These are phyloP conservation scores for Mucor indicus DNA, from an alignment of 371 early-diverging fungal genomes.

Conservation along the genomic window DNA sequence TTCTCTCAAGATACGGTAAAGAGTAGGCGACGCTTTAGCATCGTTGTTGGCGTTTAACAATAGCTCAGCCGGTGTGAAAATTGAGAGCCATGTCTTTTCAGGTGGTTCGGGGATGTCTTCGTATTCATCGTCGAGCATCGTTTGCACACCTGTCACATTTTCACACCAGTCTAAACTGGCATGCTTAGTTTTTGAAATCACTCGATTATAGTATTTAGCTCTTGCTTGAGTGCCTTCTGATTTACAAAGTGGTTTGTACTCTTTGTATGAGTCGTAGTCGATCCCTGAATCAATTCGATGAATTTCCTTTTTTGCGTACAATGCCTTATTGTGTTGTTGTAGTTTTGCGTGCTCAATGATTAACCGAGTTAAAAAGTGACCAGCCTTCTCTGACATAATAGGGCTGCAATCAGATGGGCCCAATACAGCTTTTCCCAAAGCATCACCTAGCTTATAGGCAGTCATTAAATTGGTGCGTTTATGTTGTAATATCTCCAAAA, in stretches of 20 bases:
- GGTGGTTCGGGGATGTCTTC: slow-evolving; percentile 23
- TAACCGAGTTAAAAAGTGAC: slow-evolving; percentile 43
- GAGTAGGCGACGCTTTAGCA: slow-evolving; percentile 21
- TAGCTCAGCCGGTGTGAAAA: slow-evolving; percentile 23
- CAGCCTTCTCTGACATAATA: slow-evolving; percentile 41
- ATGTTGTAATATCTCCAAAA: slow-evolving; percentile 39
- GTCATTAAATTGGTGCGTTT: slow-evolving; percentile 39
- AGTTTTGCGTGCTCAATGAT: slow-evolving; percentile 42
- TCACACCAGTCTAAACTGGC: slow-evolving; percentile 30
- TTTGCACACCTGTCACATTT: slow-evolving; percentile 21
- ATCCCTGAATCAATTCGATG: slow-evolving; percentile 30
- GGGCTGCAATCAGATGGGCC: slow-evolving; percentile 43
- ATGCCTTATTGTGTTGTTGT: slow-evolving; percentile 3
- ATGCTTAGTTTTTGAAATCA: slow-evolving; percentile 18
- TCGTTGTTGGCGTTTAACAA: slow-evolving; percentile 17
- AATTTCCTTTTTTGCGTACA: neutral
- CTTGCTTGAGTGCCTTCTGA: slow-evolving; percentile 34
- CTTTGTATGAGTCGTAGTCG: slow-evolving; percentile 7
- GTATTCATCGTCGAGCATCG: slow-evolving; percentile 35
- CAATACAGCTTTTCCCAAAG: slow-evolving; percentile 44
- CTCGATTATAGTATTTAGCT: slow-evolving; percentile 35
- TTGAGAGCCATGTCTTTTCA: slow-evolving; percentile 41
- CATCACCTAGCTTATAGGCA: slow-evolving; percentile 42
- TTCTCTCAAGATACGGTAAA: slow-evolving; percentile 33
- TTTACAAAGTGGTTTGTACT: slow-evolving; percentile 27